Evolutionary conservation across 2,329 filamentous ascomycete species (phyloP), one percentile per base, ranked within the genome.

Genomic region (Cytospora leucostoma): DNA sequence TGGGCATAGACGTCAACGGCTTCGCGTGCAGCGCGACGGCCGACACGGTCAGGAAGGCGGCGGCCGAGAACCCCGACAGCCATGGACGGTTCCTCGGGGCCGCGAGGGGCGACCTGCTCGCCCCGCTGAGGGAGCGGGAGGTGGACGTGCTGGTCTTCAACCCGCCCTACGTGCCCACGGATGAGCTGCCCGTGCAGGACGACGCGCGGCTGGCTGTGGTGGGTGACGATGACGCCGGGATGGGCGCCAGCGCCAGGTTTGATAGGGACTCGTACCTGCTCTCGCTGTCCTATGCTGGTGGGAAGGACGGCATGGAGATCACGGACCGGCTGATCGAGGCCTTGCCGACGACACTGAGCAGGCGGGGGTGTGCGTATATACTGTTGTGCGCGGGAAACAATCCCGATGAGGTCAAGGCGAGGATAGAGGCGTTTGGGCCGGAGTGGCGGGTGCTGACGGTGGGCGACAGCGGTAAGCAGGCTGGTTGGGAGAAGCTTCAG

Each of bases 81-180:
- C 69, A 76, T 58, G 82, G 79, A 3, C 70, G 77, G 10, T 91
- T 89, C 69, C 76, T 95, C 8, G 89, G 87, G 49, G 84, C 88
- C 19, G 73, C 89, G 33, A 87, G 87, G 64, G 88, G 85, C 1
- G 92, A 98, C 72, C 81, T 99, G 0, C 81, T 83, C 5, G 75
- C 83, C 2, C 79, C 88, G 0, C 77, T 96, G 49, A 82, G 83
- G 8, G 72, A 78, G 0, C 79, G 81, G 2, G 76, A 77, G 47
- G 83, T 96, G 6, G 95, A 99, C 73, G 83, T 99, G 12, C 82
- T 99, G 66, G 84, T 99, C 34, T 99, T 98, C 82, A 99, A 99
- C 73, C 95, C 95, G 59, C 95, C 95, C 0, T 99, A 99, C 74
- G 95, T 99, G 15, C 95, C 95, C 2, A 96, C 93, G 2, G 83